phyloP scores from a whole-genome alignment of 495 filamentous ascomycete species.

The Neurospora sp. region DNA sequence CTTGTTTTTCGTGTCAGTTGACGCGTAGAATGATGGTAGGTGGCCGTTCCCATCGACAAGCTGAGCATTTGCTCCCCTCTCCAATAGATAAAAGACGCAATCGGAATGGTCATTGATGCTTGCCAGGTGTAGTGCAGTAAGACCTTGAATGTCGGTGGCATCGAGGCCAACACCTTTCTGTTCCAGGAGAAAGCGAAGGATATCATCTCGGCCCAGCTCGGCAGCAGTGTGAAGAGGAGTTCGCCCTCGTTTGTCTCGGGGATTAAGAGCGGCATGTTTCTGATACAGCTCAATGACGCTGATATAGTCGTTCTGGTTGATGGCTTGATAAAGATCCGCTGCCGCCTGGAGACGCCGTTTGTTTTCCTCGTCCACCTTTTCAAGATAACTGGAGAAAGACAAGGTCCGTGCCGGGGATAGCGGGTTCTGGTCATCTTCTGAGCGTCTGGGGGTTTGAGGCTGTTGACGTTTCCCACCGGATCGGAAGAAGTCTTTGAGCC shows the following conservation, averaged over 20 bases:
- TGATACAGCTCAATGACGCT: background rate
- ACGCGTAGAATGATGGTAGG: constrained; percentile 3
- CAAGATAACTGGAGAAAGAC: background rate
- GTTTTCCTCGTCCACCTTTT: background rate
- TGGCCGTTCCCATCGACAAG: constrained; percentile 5
- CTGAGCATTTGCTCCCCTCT: background rate
- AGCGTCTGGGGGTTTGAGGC: background rate
- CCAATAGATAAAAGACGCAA: background rate
- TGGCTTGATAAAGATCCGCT: background rate
- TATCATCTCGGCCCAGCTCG: background rate
- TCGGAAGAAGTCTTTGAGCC: background rate
- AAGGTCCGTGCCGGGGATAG: background rate
- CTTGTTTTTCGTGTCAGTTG: background rate
- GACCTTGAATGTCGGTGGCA: background rate
- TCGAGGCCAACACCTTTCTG: constrained; percentile 1
- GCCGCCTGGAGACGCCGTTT: background rate
- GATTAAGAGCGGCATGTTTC: background rate
- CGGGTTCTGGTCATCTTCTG: background rate
- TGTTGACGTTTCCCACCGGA: background rate
- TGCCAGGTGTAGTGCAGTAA: constrained; percentile 1
- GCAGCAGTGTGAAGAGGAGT: constrained; percentile 2
- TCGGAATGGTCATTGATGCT: background rate
- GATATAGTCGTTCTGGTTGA: background rate
- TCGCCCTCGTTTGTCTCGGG: background rate
- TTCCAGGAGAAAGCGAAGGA: background rate